Base-by-base conservation (phyloP, 108 stramenopile species). In the Thalassiosira profunda region DNA sequence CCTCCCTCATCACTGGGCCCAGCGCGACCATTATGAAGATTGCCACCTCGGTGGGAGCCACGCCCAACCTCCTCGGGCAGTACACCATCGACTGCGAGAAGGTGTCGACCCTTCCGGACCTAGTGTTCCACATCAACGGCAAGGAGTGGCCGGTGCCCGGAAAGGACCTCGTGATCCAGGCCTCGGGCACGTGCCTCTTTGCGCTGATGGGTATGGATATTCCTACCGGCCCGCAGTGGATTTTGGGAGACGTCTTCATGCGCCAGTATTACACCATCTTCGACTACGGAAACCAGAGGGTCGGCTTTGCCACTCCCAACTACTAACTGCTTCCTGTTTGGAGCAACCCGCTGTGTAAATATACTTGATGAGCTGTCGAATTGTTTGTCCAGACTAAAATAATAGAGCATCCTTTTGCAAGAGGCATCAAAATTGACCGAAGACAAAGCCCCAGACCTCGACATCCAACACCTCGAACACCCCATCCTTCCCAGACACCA, bases 151-250 rank as follows among this genome's bases (percentile, higher is more conserved):
- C 79, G 8, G 82, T 99, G 51, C 86, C 88, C 35, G 92, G 93
- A 73, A 80, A 84, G 28, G 62, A 87, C 61, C 76, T 90, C 34
- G 94, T 96, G 34, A 94, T 99, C 55, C 94, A 98, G 68, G 57
- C 90, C 46, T 71, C 80, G 26, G 83, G 83, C 15, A 84, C 79
- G 36, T 99, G 98, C 80, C 65, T 99, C 35, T 93, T 99, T 68
- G 97, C 97, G 12, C 87, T 99, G 72, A 97, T 97, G 91, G 97
- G 90, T 44, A 92, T 99, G 72, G 98, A 98, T 80, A 82, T 98
- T 46, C 88, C 86, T 7, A 61, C 55, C 26, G 90, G 84, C 10
- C 97, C 97, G 1, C 75, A 93, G 31, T 98, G 97, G 96, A 96
- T 98, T 63, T 84, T 99, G 57, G 99, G 99, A 29, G 98, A 98